phyloP scores from a whole-genome alignment of 2,329 filamentous ascomycete genomes.

The Penicillium glabrum region DNA sequence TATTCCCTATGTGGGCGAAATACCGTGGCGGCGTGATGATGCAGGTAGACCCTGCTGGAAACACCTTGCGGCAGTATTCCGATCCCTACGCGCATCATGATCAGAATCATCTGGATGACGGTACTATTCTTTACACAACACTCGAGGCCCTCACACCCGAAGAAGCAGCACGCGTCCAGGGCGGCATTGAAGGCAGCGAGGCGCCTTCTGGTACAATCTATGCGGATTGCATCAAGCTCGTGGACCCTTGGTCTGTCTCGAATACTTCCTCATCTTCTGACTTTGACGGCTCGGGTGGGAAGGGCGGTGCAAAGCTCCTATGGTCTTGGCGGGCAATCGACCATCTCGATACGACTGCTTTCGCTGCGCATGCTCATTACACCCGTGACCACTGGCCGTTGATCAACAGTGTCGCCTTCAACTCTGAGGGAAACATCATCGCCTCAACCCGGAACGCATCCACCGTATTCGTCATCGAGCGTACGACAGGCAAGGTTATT shows the following conservation, averaged over 20 bases:
- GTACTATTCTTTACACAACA: slow-evolving; percentile 45
- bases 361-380: slow-evolving; percentile 39
- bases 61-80: slow-evolving; percentile 40
- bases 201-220: slow-evolving; percentile 22
- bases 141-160: slow-evolving; percentile 40
- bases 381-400: slow-evolving; percentile 44
- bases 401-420: slow-evolving; percentile 45
- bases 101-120: slow-evolving; percentile 47
- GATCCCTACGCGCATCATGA: slow-evolving; percentile 49
- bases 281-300: slow-evolving; percentile 15
- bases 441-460: slow-evolving; percentile 46
- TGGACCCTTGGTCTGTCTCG: slow-evolving; percentile 30
- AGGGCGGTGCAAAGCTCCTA: slow-evolving; percentile 36
- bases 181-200: slow-evolving; percentile 45
- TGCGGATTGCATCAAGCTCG: slow-evolving; percentile 47
- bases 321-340: slow-evolving; percentile 49
- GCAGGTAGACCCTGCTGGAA: slow-evolving; percentile 40
- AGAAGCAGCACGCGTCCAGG: slow-evolving; percentile 38
- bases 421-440: slow-evolving; percentile 43
- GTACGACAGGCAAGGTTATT: slow-evolving; percentile 41
- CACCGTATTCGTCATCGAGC: slow-evolving; percentile 45
- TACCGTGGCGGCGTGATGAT: slow-evolving; percentile 50
- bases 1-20: slow-evolving; percentile 48
- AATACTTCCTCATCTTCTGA: slow-evolving; percentile 20
- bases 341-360: slow-evolving; percentile 39